These are phyloP conservation scores for Rhododendron kiyosumense DNA, from an alignment of 148 eudicot genomes.

Conservation along the genomic window DNA sequence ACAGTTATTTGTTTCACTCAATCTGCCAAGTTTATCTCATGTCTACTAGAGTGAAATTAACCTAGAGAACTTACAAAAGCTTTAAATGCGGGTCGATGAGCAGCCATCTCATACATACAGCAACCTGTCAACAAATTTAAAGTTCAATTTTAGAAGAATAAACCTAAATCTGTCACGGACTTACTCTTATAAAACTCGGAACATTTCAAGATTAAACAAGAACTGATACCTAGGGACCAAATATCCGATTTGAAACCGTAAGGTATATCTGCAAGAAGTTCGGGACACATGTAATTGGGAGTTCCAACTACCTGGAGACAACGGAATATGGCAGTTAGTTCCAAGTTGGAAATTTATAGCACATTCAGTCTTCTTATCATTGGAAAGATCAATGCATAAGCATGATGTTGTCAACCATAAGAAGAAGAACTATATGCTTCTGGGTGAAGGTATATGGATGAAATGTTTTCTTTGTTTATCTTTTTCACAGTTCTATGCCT, in stretches of 20 bases:
- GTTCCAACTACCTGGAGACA: slow-evolving; percentile 88
- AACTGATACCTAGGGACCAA: slow-evolving; percentile 84
- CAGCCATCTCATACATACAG: slow-evolving; percentile 98
- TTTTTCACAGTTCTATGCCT: background rate
- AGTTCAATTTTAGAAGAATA: slow-evolving; percentile 12
- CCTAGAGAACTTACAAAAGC: slow-evolving; percentile 71
- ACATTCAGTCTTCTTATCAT: background rate
- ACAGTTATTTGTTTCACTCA: background rate
- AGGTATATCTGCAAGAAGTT: slow-evolving; percentile 95
- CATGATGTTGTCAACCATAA: background rate
- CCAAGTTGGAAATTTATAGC: background rate
- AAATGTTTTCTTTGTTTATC: background rate
- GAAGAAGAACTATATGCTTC: background rate
- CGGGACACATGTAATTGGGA: slow-evolving; percentile 99
- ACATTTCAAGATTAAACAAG: background rate
- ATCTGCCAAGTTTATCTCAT: background rate
- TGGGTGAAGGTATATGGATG: background rate
- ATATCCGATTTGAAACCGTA: slow-evolving; percentile 99
- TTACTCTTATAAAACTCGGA: background rate
- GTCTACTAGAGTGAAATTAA: background rate
- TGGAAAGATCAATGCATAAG: background rate
- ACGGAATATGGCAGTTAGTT: slow-evolving; percentile 19
- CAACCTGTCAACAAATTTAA: slow-evolving; percentile 55
- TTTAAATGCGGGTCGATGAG: slow-evolving; percentile 97
- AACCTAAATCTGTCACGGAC: background rate